A percentile compares a stretch with the other conserved stretches of the same genome.
These are phyloP conservation scores for Luvunga scandens DNA, from an alignment of 345 rosid species.

Conservation along the genomic window DNA sequence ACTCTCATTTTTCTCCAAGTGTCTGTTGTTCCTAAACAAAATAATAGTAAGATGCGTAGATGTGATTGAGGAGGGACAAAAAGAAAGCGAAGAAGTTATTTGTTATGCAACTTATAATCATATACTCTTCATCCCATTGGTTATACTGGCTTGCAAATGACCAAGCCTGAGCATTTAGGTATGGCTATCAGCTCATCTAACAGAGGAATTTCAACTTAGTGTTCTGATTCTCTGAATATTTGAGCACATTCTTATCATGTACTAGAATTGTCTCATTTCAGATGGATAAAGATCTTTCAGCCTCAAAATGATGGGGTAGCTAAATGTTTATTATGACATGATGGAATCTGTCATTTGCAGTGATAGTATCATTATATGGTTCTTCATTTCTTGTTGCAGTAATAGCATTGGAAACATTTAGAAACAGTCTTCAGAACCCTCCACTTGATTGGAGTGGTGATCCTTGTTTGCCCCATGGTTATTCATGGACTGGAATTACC, in stretches of 20 bases:
- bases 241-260: not conserved
- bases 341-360: not conserved
- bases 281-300: not conserved
- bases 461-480: constrained; percentile 75
- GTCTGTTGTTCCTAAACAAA: not conserved
- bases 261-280: not conserved
- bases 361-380: not conserved
- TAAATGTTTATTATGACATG: not conserved
- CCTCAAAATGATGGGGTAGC: constrained; percentile 4
- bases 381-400: constrained; percentile 35
- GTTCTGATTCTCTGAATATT: not conserved
- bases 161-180: not conserved
- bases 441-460: constrained; percentile 88
- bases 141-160: not conserved
- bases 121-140: not conserved
- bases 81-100: not conserved
- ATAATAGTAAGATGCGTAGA: not conserved
- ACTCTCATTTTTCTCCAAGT: not conserved
- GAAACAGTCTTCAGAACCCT: constrained; percentile 41
- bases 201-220: not conserved
- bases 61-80: not conserved
- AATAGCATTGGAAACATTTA: constrained; percentile 51
- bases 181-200: not conserved
- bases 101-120: not conserved
- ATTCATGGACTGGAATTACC: constrained; percentile 81